Conservation (phyloP, 176 grass and related monocot genomes). For the Aechmea fasciata region DNA sequence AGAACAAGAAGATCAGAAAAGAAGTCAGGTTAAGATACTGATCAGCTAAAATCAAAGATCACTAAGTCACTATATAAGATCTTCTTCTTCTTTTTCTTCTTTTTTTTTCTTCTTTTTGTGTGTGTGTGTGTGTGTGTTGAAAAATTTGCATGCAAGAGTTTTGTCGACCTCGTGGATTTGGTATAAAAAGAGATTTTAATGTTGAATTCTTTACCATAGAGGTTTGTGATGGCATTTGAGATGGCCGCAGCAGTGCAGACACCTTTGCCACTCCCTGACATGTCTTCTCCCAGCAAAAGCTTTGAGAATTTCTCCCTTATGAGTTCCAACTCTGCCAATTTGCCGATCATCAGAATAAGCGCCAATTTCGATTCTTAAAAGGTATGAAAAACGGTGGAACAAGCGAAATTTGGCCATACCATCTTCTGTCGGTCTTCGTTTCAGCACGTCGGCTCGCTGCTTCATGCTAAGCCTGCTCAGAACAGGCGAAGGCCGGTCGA, state of each 20-base stretch:
- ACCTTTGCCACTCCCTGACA: slow-evolving; percentile 87
- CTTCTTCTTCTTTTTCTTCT: too few species aligned
- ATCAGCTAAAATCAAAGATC: too few species aligned
- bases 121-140: too few species aligned
- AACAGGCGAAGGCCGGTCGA: slow-evolving; percentile 23
- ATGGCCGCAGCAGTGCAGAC: slow-evolving; percentile 90
- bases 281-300: slow-evolving; percentile 94
- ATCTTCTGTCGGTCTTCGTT: slow-evolving; percentile 49
- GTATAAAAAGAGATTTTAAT: neutral
- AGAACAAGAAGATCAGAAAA: neutral
- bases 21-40: neutral
- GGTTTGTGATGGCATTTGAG: slow-evolving; percentile 98
- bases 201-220: slow-evolving; percentile 49
- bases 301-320: slow-evolving; percentile 96
- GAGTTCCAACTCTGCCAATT: slow-evolving; percentile 62
- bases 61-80: too few species aligned
- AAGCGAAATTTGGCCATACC: slow-evolving; percentile 11
- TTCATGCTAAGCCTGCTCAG: slow-evolving; percentile 57
- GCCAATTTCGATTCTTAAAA: neutral
- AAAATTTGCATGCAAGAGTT: too few species aligned
- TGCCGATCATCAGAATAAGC: slow-evolving; percentile 10
- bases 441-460: slow-evolving; percentile 46
- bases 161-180: too few species aligned
- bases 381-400: neutral
- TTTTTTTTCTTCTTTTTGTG: too few species aligned